These are phyloP conservation scores for Cornus suecica DNA, from an alignment of 148 eudicot genomes.

Conservation along the genomic window DNA sequence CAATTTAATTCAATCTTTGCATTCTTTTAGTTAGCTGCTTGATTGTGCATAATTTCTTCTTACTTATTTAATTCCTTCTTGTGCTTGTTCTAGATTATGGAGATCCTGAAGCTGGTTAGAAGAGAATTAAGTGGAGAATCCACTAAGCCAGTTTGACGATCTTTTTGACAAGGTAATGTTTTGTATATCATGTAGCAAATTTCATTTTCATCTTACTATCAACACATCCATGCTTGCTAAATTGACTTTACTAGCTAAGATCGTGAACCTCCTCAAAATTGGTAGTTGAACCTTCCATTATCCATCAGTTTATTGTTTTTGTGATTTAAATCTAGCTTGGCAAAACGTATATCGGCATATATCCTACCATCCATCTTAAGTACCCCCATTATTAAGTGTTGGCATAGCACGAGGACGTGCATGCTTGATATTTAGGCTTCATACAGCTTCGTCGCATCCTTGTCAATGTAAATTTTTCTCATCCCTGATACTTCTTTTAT, in stretches of 20 bases:
- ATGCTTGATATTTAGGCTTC: no score
- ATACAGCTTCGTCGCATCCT: background rate
- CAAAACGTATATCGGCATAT: no score
- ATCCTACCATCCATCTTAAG: no score
- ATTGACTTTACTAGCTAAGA: background rate
- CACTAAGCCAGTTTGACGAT: slow-evolving; percentile 30
- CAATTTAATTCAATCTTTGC: background rate
- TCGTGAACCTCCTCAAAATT: background rate
- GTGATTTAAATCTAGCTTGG: background rate
- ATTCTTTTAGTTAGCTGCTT: background rate
- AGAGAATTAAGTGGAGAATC: slow-evolving; percentile 63
- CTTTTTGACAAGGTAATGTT: slow-evolving; percentile 4
- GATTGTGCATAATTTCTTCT: background rate
- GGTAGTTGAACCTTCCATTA: background rate
- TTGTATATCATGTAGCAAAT: background rate
- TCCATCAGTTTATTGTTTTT: background rate
- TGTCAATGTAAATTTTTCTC: background rate
- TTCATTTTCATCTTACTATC: background rate
- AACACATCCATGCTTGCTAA: background rate
- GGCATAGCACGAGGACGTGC: no score
- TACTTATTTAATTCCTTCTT: background rate
- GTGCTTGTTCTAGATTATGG: slow-evolving; percentile 56
- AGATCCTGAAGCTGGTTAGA: slow-evolving; percentile 67
- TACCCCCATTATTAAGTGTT: no score
- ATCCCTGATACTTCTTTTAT: background rate